Evolutionary conservation across 805 yeast species (phyloP), one percentile per base, ranked within the genome.

Genomic region (Huiozyma naganishii): DNA sequence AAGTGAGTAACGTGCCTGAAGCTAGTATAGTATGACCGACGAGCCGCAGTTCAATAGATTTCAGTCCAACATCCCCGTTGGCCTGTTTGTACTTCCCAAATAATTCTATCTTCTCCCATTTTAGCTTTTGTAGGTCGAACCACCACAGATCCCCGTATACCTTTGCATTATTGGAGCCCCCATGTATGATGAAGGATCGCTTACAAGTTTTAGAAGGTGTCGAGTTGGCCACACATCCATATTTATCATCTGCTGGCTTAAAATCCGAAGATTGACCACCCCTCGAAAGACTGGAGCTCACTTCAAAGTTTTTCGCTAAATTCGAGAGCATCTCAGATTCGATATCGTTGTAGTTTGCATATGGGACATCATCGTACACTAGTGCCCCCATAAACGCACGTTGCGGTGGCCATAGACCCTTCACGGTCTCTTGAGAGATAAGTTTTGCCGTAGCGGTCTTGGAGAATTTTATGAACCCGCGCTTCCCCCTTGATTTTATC

Each of bases 101-200:
- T 3, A 49, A 45, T 9, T 39, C 48, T 32, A 45, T 45, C 37
- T 42, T 43, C 13, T 43, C 45, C 80, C 80, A 75, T 3, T 54
- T 52, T 44, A 70, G 75, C 2, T 59, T 50, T 13, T 65, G 64
- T 13, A 74, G 48, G 50, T 72, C 70, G 47, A 71, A 74, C 59
- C 67, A 62, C 79, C 79, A 75, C 48, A 67, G 49, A 55, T 74
- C 79, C 27, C 73, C 73, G 23, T 61, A 54, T 5, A 73, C 66
- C 27, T 64, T 55, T 6, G 44, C 39, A 6, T 55, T 53, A 41
- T 57, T 48, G 1, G 70, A 65, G 2, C 72, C 72, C 6, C 72
- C 72, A 45, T 67, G 70, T 1, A 63, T 47, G 3, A 66, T 45
- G 3, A 67, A 34, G 2, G 46, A 39, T 10, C 17, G 28, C 28